Conservation (phyloP, 75 land plant genomes). For the Sequoiadendron giganteum region DNA sequence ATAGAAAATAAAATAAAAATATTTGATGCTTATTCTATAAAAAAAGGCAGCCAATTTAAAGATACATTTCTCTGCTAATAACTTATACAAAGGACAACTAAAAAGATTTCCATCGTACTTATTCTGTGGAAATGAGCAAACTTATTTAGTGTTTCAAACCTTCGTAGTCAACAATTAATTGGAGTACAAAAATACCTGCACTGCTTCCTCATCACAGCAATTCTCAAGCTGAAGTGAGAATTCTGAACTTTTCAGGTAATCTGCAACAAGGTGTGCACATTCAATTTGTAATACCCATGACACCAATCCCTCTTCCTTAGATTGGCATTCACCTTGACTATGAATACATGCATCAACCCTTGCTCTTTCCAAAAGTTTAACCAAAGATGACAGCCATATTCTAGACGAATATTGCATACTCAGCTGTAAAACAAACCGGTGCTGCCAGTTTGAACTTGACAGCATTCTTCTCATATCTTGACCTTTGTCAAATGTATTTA, state of each 20-base stretch:
- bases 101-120: not conserved
- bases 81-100: not conserved
- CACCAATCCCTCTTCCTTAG: not conserved
- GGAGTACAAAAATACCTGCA: slow-evolving; percentile 38
- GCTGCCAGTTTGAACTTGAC: slow-evolving; percentile 40
- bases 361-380: slow-evolving; percentile 33
- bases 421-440: slow-evolving; percentile 41
- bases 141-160: not conserved
- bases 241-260: slow-evolving; percentile 52
- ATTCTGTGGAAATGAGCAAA: not conserved
- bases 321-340: not conserved
- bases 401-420: slow-evolving; percentile 56
- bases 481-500: not conserved
- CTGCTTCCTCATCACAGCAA: slow-evolving; percentile 20
- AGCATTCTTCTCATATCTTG: not conserved
- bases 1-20: too few relatives aligned
- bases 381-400: slow-evolving; percentile 69
- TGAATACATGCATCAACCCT: slow-evolving; percentile 2
- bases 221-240: slow-evolving; percentile 40
- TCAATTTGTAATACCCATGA: slow-evolving; percentile 11
- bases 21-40: too few relatives aligned
- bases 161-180: not conserved
- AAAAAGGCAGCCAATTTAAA: too few relatives aligned
- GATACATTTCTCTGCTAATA: not conserved
- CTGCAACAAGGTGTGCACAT: slow-evolving; percentile 24